A percentile compares a stretch with the other conserved stretches of the same genome.
phyloP scores from a whole-genome alignment of 495 filamentous ascomycete species.

The Penicillium coprophilum region DNA sequence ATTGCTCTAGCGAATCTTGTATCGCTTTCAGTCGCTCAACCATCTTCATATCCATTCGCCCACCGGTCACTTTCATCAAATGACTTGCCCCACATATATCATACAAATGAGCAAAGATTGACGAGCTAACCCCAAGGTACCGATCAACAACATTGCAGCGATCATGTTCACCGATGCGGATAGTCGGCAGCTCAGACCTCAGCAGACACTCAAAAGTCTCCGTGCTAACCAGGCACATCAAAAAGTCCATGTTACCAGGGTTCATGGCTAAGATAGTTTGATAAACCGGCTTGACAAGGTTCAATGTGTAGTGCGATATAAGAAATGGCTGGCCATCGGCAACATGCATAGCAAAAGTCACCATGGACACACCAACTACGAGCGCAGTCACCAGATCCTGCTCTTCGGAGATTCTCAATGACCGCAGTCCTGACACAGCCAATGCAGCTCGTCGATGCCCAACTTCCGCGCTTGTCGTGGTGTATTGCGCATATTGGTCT shows the following conservation, averaged over 20 bases:
- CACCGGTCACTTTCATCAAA: background rate
- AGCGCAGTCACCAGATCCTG: slow-evolving; percentile 16
- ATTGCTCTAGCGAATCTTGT: slow-evolving; percentile 7
- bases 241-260: slow-evolving; percentile 14
- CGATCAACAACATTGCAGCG: slow-evolving; percentile 16
- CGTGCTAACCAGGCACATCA: slow-evolving; percentile 24
- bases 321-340: slow-evolving; percentile 19
- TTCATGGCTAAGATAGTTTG: slow-evolving; percentile 1
- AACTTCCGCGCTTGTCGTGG: slow-evolving; percentile 10
- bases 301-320: slow-evolving; percentile 20
- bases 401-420: slow-evolving; percentile 8
- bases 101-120: slow-evolving; percentile 16
- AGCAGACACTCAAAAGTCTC: slow-evolving; percentile 24
- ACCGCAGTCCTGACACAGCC: slow-evolving; percentile 20
- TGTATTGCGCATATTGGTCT: slow-evolving; percentile 12
- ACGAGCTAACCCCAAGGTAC: slow-evolving; percentile 21
- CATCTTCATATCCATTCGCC: background rate
- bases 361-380: slow-evolving; percentile 19
- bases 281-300: slow-evolving; percentile 15
- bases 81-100: slow-evolving; percentile 16
- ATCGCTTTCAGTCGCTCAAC: background rate
- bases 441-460: slow-evolving; percentile 19
- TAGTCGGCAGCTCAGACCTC: slow-evolving; percentile 13
- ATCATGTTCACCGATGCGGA: slow-evolving; percentile 9
- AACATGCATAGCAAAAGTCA: slow-evolving; percentile 28